Conservation (phyloP, 2,329 filamentous ascomycete genomes). For the Pseudogymnoascus sp. region DNA sequence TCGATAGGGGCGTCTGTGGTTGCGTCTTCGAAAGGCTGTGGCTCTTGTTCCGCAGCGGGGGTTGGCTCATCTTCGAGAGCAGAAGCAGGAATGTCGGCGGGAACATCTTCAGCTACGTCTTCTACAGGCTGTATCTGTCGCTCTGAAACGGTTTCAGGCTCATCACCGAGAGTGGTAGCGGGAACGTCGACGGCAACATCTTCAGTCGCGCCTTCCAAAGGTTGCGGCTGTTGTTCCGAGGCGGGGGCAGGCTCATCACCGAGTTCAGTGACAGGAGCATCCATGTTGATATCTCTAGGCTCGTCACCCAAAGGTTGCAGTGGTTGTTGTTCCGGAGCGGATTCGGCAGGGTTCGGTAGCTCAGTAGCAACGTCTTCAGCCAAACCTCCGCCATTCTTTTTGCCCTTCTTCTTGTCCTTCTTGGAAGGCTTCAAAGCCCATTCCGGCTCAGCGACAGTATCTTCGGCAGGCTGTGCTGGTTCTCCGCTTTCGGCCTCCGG, state of each 20-base stretch:
- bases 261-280: background rate
- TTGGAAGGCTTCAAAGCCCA: conserved; percentile 20
- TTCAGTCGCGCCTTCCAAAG: background rate
- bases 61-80: background rate
- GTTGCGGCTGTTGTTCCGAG: conserved; percentile 14
- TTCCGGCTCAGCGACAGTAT: background rate
- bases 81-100: background rate
- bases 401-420: conserved; percentile 33
- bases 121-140: background rate
- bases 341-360: background rate
- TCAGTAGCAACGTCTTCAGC: background rate
- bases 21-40: conserved; percentile 6
- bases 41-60: conserved; percentile 10
- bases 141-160: background rate
- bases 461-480: background rate
- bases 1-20: background rate
- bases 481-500: background rate
- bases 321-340: background rate
- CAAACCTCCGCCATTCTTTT: background rate
- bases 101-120: background rate
- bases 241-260: background rate
- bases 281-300: background rate
- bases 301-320: background rate
- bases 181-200: background rate
- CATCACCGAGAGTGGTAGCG: background rate